Conservation (phyloP, 2,329 filamentous ascomycete species). For the Cladosporium halotolerans region DNA sequence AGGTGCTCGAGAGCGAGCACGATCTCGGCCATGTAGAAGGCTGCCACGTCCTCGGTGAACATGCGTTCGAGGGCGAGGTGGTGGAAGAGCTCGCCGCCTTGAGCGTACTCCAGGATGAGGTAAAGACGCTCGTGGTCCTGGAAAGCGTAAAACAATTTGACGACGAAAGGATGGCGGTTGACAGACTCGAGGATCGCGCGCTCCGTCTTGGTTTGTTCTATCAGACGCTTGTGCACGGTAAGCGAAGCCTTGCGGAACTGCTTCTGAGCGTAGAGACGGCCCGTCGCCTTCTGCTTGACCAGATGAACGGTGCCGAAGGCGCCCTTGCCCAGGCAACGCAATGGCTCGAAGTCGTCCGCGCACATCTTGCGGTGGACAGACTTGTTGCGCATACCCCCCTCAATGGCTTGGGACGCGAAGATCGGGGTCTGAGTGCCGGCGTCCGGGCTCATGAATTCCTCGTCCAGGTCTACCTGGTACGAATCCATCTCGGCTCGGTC, state of each 20-base stretch:
- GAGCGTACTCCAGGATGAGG: conserved; percentile 92
- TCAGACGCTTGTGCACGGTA: conserved; percentile 87
- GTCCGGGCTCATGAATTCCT: conserved; percentile 72
- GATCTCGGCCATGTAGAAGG: conserved; percentile 99
- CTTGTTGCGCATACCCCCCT: conserved; percentile 44
- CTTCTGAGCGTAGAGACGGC: conserved; percentile 92
- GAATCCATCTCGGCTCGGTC: conserved; percentile 68
- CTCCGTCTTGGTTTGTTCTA: conserved; percentile 97
- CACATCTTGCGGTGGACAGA: conserved; percentile 70
- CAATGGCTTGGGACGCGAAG: conserved; percentile 36
- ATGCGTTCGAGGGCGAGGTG: conserved; percentile 90
- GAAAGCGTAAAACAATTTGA: conserved; percentile 97
- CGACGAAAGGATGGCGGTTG: conserved; percentile 93
- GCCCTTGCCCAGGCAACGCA: conserved; percentile 91
- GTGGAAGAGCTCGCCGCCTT: conserved; percentile 95
- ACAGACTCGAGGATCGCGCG: conserved; percentile 91
- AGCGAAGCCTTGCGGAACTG: conserved; percentile 97
- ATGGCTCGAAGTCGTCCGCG: conserved; percentile 78
- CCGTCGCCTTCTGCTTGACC: conserved; percentile 82
- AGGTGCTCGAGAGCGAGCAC: conserved; percentile 89
- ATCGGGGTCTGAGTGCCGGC: conserved; percentile 33
- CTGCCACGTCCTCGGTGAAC: conserved; percentile 82
- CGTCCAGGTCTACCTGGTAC: conserved; percentile 77
- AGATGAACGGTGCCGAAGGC: conserved; percentile 92
- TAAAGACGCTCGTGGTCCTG: conserved; percentile 98